Conservation (phyloP, 768 basidiomycete species). For the Hysterangium stoloniferum region DNA sequence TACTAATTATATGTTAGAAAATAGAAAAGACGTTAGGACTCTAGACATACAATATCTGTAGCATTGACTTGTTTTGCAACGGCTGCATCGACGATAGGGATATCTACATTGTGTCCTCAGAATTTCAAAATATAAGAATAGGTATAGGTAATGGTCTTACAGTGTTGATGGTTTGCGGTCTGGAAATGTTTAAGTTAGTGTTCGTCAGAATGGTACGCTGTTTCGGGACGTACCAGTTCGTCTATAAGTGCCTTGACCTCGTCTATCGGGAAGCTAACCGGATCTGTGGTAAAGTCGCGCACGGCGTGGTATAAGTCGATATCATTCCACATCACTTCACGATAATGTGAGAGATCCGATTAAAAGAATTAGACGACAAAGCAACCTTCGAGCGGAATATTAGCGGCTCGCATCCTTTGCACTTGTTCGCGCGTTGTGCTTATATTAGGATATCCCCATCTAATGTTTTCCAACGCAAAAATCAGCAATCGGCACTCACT, state of each 20-base stretch:
- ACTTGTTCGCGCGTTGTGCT: constrained; percentile 51
- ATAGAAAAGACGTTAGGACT: not conserved
- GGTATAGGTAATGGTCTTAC: constrained; percentile 18
- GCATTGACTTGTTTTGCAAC: constrained; percentile 48
- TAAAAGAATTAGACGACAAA: not conserved
- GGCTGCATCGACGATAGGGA: constrained; percentile 65
- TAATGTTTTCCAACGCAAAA: constrained; percentile 18
- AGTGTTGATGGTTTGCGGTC: constrained; percentile 42
- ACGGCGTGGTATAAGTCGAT: constrained; percentile 65
- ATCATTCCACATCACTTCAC: constrained; percentile 68
- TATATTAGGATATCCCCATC: constrained; percentile 47
- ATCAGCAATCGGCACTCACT: no score
- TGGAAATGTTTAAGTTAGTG: constrained; percentile 11
- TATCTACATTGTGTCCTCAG: constrained; percentile 43
- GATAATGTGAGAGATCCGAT: not conserved
- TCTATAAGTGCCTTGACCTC: constrained; percentile 47
- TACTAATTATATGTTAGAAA: constrained; percentile 35
- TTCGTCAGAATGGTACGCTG: constrained; percentile 13
- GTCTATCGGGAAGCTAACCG: constrained; percentile 49
- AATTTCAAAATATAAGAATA: not conserved
- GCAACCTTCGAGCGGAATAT: constrained; percentile 70
- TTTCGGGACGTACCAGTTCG: constrained; percentile 40
- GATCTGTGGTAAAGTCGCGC: constrained; percentile 64
- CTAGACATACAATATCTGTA: constrained; percentile 49
- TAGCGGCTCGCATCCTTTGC: constrained; percentile 51